These are phyloP conservation scores for Microbotryum scabiosae DNA, from an alignment of 1,284 basidiomycete species.

Conservation along the genomic window DNA sequence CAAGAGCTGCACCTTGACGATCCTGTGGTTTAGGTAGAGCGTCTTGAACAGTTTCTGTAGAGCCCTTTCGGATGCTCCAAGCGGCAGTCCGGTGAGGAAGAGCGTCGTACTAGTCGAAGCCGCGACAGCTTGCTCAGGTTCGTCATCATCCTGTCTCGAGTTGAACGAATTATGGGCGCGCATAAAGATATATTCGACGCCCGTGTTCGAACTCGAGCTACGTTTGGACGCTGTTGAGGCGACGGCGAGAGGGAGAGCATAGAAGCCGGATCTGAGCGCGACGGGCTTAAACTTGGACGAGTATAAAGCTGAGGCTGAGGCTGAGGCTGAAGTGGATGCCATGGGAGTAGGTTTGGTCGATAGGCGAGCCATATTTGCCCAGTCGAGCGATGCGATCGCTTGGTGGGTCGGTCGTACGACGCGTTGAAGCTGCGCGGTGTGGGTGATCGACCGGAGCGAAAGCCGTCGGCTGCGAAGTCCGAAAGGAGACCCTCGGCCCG, in stretches of 20 bases:
- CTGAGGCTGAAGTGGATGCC: too few relatives aligned
- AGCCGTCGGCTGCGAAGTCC: too few relatives aligned
- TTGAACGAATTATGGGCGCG: neutral
- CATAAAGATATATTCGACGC: neutral
- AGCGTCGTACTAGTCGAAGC: neutral
- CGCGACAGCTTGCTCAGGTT: neutral
- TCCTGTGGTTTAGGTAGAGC: neutral
- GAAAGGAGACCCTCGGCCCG: too few relatives aligned
- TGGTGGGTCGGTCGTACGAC: too few relatives aligned
- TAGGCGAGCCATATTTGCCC: too few relatives aligned
- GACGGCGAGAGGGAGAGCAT: neutral
- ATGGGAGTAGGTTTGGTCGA: too few relatives aligned
- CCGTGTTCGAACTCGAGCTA: neutral
- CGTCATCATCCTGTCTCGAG: neutral
- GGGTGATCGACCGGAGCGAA: too few relatives aligned
- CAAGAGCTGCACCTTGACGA: neutral
- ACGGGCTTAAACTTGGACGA: slow-evolving; percentile 5
- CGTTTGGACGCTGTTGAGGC: neutral
- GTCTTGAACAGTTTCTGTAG: neutral
- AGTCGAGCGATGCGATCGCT: too few relatives aligned
- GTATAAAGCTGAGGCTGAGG: too few relatives aligned
- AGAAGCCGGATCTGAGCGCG: neutral
- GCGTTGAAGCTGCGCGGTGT: too few relatives aligned
- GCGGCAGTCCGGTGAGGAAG: neutral
- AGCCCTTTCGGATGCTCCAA: neutral